These are phyloP conservation scores for Hsuehochloa calcarea DNA, from an alignment of 176 grass and related monocot species.

Conservation along the genomic window DNA sequence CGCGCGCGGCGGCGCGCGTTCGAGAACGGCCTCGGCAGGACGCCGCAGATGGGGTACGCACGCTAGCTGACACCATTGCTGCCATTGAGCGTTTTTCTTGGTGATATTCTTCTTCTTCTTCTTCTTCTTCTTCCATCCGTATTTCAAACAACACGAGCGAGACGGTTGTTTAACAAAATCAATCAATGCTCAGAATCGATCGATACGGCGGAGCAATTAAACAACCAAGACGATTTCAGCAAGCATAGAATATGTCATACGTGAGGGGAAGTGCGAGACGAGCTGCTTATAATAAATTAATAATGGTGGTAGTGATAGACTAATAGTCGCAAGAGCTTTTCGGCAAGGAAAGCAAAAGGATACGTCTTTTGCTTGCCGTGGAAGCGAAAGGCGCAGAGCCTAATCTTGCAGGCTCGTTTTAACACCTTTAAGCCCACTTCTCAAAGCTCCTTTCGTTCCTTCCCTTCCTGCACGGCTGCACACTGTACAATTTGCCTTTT, in stretches of 20 bases:
- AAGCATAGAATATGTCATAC: neutral
- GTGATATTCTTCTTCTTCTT: no score
- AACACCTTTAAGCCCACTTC: neutral
- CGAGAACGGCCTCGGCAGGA: constrained; percentile 67
- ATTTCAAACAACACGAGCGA: neutral
- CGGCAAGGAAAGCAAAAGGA: neutral
- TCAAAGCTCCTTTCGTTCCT: constrained; percentile 10
- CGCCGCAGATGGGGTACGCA: constrained; percentile 93
- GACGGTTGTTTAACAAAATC: neutral
- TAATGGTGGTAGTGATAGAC: neutral
- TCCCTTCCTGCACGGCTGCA: neutral
- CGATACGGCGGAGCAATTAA: neutral
- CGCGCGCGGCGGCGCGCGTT: constrained; percentile 22
- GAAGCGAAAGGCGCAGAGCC: constrained; percentile 13
- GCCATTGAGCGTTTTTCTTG: neutral
- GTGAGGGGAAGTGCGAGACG: no score
- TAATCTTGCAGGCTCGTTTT: neutral
- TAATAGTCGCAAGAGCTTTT: neutral
- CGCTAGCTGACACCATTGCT: neutral
- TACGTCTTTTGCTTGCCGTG: constrained; percentile 19
- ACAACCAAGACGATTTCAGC: neutral
- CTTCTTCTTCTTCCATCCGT: no score
- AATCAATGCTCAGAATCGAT: neutral
- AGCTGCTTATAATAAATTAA: neutral
- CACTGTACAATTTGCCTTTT: neutral